Conservation (phyloP, 495 filamentous ascomycete species). For the Penicillium malachiteum region DNA sequence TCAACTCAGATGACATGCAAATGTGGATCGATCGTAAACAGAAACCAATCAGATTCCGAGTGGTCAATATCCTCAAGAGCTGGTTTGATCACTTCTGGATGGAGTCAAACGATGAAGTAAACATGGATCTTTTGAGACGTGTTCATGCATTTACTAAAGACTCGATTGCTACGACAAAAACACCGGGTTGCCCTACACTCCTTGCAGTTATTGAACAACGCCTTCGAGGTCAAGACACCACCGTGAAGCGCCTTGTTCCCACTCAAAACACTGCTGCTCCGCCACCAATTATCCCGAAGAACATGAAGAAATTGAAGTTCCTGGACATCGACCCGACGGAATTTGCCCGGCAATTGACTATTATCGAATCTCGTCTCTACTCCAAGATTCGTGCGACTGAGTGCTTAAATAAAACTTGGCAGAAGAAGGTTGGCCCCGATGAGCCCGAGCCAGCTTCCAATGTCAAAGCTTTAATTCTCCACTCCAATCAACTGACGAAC, state of each 20-base stretch:
- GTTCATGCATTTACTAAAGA: conserved; percentile 90
- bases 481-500: conserved; percentile 97
- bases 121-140: conserved; percentile 78
- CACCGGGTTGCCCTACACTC: conserved; percentile 77
- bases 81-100: conserved; percentile 99
- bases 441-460: conserved; percentile 91
- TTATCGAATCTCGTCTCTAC: conserved; percentile 93
- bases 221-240: conserved; percentile 79
- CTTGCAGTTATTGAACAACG: conserved; percentile 85
- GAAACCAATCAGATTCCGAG: conserved; percentile 88
- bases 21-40: conserved; percentile 92
- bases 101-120: conserved; percentile 83
- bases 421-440: conserved; percentile 80
- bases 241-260: conserved; percentile 81
- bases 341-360: conserved; percentile 93
- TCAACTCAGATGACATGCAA: conserved; percentile 73
- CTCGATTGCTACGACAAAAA: conserved; percentile 86
- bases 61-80: conserved; percentile 95
- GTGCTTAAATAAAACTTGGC: conserved; percentile 97
- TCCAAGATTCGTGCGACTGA: conserved; percentile 93
- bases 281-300: conserved; percentile 90
- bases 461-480: conserved; percentile 92
- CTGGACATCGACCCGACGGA: conserved; percentile 94
- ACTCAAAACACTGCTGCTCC: conserved; percentile 78
- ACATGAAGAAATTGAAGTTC: conserved; percentile 99